Evolutionary conservation across 129 eudicot species (phyloP), one percentile per base, ranked within the genome.

Genomic region (Gnaphalium uliginosum): DNA sequence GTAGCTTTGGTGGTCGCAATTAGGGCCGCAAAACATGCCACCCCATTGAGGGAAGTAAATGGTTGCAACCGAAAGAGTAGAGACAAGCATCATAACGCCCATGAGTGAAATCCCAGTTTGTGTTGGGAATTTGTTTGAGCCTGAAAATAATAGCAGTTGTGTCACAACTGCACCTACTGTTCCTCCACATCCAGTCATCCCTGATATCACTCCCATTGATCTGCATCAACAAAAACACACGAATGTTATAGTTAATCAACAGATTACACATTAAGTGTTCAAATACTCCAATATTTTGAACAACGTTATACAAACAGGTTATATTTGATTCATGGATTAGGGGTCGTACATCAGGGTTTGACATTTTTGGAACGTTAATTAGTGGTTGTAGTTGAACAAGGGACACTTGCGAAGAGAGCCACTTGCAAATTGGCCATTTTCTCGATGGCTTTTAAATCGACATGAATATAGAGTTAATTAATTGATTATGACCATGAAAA

Each of bases 161-260:
- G 90, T 91, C 5, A 86, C 77, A 54, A 85, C 95, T 27, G 97
- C 88, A 5, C 95, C 97, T 18, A 88, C 75, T 1, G 93, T 88
- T 46, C 97, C 97, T 10, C 95, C 95, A 41, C 92, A 80, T 53
- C 97, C 97, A 1, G 97, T 85, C 87, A 91, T 85, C 8, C 97
- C 95, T 14, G 97, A 86, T 72, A 91, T 83, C 43, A 91, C 90
- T 33, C 97, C 97, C 81, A 87, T 61, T 17, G 90, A 86, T 70
- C 96, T 89, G 83, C 69, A 68, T 25, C 53, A 51, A 51, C 19
- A 25, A 75, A 29, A 41, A 60, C 48, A 24, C 11, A 68, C 58
- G 22, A 24, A 50, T 23, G 29, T 21, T 19, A 59, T 57, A 57
- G 32, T 5, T 2, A 58, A 53, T 53, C 6, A 19, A 53, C 23